Percentiles rank a stretch among this genome's conserved stretches.
These are phyloP conservation scores for Neopestalotiopsis rosae DNA, from an alignment of 2,329 filamentous ascomycete genomes.

Conservation along the genomic window DNA sequence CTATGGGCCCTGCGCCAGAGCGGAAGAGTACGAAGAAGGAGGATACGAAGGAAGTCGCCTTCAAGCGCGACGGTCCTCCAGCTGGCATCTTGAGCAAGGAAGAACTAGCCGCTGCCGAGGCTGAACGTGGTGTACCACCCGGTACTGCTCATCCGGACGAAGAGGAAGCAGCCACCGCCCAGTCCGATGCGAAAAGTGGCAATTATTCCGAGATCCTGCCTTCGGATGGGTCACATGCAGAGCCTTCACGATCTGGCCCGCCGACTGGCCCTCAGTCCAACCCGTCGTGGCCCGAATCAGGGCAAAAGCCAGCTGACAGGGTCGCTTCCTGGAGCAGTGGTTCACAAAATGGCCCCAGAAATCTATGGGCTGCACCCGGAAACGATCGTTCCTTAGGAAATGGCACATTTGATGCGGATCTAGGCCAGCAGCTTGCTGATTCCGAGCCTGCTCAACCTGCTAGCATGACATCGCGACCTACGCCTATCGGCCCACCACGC, in stretches of 20 bases:
- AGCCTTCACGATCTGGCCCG: constrained; percentile 18
- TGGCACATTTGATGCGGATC: constrained; percentile 73
- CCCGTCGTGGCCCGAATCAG: constrained; percentile 32
- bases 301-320: constrained; percentile 45
- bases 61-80: constrained; percentile 28
- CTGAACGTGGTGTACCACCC: not conserved
- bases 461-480: constrained; percentile 44
- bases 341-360: constrained; percentile 54
- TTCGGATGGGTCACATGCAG: not conserved
- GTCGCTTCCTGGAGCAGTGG: constrained; percentile 55
- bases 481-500: constrained; percentile 48
- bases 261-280: constrained; percentile 36
- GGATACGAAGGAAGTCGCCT: constrained; percentile 41
- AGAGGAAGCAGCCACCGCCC: constrained; percentile 16
- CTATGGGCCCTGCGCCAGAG: constrained; percentile 69
- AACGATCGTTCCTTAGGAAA: constrained; percentile 77
- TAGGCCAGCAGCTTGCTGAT: constrained; percentile 55
- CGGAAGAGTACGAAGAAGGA: constrained; percentile 64
- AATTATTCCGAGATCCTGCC: not conserved
- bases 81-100: constrained; percentile 28
- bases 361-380: constrained; percentile 78
- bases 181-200: constrained; percentile 12
- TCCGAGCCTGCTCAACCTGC: constrained; percentile 41
- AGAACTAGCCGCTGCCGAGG: constrained; percentile 14
- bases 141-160: not conserved